phyloP scores from a whole-genome alignment of 129 eudicot species.

The Flaveria linearis region DNA sequence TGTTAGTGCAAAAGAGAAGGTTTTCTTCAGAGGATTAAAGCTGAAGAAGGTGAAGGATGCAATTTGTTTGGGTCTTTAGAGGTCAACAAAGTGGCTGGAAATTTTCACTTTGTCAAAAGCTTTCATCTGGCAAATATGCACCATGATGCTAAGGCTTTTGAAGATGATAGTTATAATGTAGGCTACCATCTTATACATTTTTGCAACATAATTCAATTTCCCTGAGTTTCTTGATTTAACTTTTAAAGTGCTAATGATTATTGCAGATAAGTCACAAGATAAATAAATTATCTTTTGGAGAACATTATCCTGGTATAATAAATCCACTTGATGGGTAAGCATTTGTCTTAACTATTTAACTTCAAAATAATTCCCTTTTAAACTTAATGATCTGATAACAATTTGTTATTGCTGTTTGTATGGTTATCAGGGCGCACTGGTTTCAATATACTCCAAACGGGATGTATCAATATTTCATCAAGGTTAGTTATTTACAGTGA shows the following conservation, averaged over 20 bases:
- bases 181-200: constrained; percentile 36
- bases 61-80: constrained; percentile 77
- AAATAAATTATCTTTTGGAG: constrained; percentile 86
- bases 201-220: constrained; percentile 4
- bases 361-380: not conserved
- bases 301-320: constrained; percentile 72
- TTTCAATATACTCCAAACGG: constrained; percentile 61
- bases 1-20: constrained; percentile 94
- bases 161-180: constrained; percentile 73
- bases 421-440: constrained; percentile 60
- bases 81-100: constrained; percentile 96
- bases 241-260: constrained; percentile 22
- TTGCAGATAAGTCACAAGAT: constrained; percentile 90
- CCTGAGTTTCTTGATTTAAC: not conserved
- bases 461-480: constrained; percentile 75
- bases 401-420: constrained; percentile 2
- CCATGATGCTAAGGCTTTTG: constrained; percentile 51
- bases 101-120: constrained; percentile 88
- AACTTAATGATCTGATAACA: constrained; percentile 9
- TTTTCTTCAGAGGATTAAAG: constrained; percentile 75
- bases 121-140: constrained; percentile 63
- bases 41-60: constrained; percentile 98
- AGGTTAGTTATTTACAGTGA: constrained; percentile 50
- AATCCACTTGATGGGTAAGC: constrained; percentile 97
- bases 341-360: constrained; percentile 1